Evolutionary conservation across 1,284 basidiomycete species (phyloP).

Genomic region (Xerocomus tenax): DNA sequence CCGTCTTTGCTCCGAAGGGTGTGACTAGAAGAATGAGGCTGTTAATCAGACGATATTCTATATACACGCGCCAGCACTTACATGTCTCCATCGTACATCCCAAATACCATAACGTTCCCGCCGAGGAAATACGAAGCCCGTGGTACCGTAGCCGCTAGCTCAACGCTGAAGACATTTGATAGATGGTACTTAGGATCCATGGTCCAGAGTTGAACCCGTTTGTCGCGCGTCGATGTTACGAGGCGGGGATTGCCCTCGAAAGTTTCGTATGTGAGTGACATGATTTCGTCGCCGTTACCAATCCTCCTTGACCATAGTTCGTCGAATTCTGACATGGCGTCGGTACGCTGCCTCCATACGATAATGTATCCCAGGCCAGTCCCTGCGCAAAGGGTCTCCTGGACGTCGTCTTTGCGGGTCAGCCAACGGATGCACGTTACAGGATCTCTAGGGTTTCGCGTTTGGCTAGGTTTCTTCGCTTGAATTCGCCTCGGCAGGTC

Average conservation of each 20-base stretch:
- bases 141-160: not conserved
- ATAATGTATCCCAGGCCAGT: not conserved
- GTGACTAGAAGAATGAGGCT: not conserved
- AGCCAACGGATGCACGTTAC: not conserved
- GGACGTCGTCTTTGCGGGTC: not conserved
- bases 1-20: not conserved
- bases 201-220: not conserved
- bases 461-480: not conserved
- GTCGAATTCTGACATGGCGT: not conserved
- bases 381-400: not conserved
- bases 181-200: not conserved
- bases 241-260: not conserved
- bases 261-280: not conserved
- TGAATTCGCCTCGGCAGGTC: not conserved
- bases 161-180: not conserved
- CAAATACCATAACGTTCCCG: not conserved
- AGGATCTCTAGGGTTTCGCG: not conserved
- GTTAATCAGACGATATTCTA: not conserved
- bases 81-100: not conserved
- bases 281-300: not conserved
- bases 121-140: not conserved
- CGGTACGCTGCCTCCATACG: not conserved
- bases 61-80: not conserved
- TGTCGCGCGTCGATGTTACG: not conserved
- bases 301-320: not conserved